A percentile compares a stretch with the other conserved stretches of the same genome.
These are phyloP conservation scores for Microstroma glucosiphilum DNA, from an alignment of 1,284 basidiomycete genomes.

Conservation along the genomic window DNA sequence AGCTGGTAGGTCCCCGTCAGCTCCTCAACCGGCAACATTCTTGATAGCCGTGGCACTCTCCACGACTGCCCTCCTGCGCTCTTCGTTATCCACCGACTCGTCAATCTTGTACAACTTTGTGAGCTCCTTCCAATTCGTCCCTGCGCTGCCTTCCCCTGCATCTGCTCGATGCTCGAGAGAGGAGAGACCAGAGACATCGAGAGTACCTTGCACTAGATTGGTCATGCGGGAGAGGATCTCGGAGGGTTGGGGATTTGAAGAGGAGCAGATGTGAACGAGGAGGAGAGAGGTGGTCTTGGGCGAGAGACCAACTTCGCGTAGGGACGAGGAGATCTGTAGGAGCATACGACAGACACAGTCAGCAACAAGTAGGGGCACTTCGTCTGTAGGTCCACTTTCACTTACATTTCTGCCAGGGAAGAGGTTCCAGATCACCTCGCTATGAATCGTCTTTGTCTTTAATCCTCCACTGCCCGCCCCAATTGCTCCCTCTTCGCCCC, in stretches of 20 bases:
- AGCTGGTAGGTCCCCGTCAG: background rate
- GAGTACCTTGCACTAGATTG: background rate
- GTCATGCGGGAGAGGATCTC: background rate
- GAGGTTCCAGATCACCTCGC: background rate
- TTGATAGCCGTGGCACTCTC: conserved; percentile 2
- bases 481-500: background rate
- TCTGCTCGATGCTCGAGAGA: background rate
- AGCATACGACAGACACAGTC: background rate
- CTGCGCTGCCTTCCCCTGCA: background rate
- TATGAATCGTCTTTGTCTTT: background rate
- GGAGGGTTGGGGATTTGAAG: background rate
- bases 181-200: background rate
- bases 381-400: background rate
- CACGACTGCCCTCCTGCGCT: background rate
- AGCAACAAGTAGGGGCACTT: background rate
- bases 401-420: background rate
- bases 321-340: conserved; percentile 1
- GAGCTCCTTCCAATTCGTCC: conserved; percentile 1
- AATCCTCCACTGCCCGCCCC: background rate
- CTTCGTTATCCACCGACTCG: background rate
- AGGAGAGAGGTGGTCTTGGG: background rate
- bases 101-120: background rate
- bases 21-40: background rate
- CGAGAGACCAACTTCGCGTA: background rate
- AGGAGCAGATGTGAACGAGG: background rate